Conservation (phyloP, 495 filamentous ascomycete genomes). For the Penicillium psychrofluorescens region DNA sequence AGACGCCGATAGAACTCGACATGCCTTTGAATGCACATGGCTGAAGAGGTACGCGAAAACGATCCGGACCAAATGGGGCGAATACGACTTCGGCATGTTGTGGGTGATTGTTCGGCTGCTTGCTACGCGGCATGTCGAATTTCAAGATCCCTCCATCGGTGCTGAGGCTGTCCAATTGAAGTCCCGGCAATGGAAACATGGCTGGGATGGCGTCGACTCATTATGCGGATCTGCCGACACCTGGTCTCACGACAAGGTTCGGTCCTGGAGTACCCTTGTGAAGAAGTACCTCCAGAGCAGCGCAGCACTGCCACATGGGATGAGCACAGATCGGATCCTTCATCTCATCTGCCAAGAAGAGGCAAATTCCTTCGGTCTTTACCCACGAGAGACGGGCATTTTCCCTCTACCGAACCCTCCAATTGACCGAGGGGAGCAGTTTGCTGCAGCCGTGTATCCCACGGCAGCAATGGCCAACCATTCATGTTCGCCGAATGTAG, state of each 20-base stretch:
- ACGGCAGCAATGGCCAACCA: slow-evolving; percentile 32
- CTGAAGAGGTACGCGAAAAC: slow-evolving; percentile 19
- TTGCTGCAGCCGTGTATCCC: slow-evolving; percentile 32
- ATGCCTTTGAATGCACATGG: slow-evolving; percentile 33
- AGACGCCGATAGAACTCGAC: slow-evolving; percentile 16
- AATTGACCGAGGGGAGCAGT: slow-evolving; percentile 27
- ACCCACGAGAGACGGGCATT: slow-evolving; percentile 30
- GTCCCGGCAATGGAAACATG: slow-evolving; percentile 6
- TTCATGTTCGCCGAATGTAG: slow-evolving; percentile 33
- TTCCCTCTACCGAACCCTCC: slow-evolving; percentile 9
- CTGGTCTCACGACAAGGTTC: slow-evolving; percentile 28
- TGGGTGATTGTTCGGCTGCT: slow-evolving; percentile 34
- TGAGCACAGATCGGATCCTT: slow-evolving; percentile 15
- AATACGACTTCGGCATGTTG: slow-evolving; percentile 35
- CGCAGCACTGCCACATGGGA: slow-evolving; percentile 15
- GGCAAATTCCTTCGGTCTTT: slow-evolving; percentile 35
- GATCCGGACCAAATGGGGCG: slow-evolving; percentile 26
- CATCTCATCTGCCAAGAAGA: slow-evolving; percentile 32
- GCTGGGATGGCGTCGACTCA: slow-evolving; percentile 25
- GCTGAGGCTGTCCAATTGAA: not conserved
- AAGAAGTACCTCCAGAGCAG: slow-evolving; percentile 29
- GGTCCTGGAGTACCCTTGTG: slow-evolving; percentile 22
- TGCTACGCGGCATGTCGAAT: slow-evolving; percentile 18
- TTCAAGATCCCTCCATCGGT: not conserved
- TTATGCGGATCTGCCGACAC: slow-evolving; percentile 27